These are phyloP conservation scores for Alloascoidea hylecoeti DNA, from an alignment of 805 yeast species.

Conservation along the genomic window DNA sequence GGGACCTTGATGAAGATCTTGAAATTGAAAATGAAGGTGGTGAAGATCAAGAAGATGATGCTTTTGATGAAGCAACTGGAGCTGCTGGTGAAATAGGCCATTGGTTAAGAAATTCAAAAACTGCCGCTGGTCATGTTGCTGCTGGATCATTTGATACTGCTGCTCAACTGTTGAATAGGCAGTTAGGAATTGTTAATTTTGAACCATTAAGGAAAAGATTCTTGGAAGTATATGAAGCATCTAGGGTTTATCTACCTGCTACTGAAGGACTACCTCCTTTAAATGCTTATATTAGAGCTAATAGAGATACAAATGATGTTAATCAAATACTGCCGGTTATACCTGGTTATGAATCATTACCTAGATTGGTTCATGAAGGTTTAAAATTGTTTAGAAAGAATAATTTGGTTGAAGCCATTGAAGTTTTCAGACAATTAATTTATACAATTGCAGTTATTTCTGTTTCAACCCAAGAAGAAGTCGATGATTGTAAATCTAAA, in stretches of 20 bases:
- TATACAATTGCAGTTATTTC: slow-evolving; percentile 60
- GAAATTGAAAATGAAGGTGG: slow-evolving; percentile 22
- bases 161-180: slow-evolving; percentile 81
- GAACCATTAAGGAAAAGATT: slow-evolving; percentile 80
- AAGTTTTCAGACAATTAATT: slow-evolving; percentile 62
- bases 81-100: slow-evolving; percentile 46
- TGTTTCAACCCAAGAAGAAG: slow-evolving; percentile 65
- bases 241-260: slow-evolving; percentile 63
- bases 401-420: slow-evolving; percentile 71
- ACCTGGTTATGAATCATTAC: slow-evolving; percentile 58
- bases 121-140: slow-evolving; percentile 88
- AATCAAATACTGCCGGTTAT: slow-evolving; percentile 48
- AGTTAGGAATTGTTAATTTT: slow-evolving; percentile 74
- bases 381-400: slow-evolving; percentile 75
- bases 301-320: slow-evolving; percentile 39
- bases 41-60: slow-evolving; percentile 16
- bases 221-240: slow-evolving; percentile 69
- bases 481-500: slow-evolving; percentile 57
- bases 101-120: slow-evolving; percentile 83
- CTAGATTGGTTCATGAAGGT: slow-evolving; percentile 49
- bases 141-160: slow-evolving; percentile 96
- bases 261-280: slow-evolving; percentile 63
- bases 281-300: slow-evolving; percentile 48
- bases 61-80: slow-evolving; percentile 18
- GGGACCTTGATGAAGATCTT: slow-evolving; percentile 42